Evolutionary conservation across 371 early-diverging fungal genomes (phyloP).

Genomic region (Massospora cicadina): DNA sequence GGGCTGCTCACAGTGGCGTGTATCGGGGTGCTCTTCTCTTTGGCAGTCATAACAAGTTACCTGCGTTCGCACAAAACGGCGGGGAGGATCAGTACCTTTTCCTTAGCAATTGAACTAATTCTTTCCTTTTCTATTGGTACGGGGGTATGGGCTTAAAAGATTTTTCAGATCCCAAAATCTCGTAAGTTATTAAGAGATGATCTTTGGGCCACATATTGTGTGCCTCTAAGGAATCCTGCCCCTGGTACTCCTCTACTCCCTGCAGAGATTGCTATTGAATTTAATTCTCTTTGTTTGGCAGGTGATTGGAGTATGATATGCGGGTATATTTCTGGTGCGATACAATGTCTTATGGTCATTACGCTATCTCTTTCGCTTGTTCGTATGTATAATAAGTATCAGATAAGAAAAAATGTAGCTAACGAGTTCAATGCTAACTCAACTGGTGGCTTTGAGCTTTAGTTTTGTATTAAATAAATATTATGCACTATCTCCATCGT

Average conservation of each 20-base stretch:
- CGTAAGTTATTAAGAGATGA: neutral
- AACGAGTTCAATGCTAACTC: too few relatives aligned
- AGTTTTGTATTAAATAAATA: too few relatives aligned
- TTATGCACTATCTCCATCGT: too few relatives aligned
- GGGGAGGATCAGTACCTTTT: neutral
- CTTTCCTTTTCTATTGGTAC: neutral
- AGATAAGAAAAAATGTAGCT: too few relatives aligned
- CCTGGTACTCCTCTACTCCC: neutral
- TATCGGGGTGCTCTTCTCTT: neutral
- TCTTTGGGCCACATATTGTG: neutral
- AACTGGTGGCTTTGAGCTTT: too few relatives aligned
- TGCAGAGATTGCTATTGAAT: neutral
- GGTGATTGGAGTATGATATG: slow-evolving; percentile 7
- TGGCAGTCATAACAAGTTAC: neutral
- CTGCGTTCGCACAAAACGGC: neutral
- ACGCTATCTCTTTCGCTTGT: neutral
- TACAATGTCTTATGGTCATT: neutral
- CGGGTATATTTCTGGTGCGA: neutral
- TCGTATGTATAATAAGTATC: neutral
- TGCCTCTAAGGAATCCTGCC: neutral
- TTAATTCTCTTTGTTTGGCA: neutral
- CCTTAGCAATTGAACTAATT: neutral
- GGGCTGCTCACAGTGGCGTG: neutral
- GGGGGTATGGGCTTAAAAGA: neutral
- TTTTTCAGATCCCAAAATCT: slow-evolving; percentile 3